Base-by-base conservation (phyloP, 805 yeast genomes). In the Teunomyces atbi region DNA sequence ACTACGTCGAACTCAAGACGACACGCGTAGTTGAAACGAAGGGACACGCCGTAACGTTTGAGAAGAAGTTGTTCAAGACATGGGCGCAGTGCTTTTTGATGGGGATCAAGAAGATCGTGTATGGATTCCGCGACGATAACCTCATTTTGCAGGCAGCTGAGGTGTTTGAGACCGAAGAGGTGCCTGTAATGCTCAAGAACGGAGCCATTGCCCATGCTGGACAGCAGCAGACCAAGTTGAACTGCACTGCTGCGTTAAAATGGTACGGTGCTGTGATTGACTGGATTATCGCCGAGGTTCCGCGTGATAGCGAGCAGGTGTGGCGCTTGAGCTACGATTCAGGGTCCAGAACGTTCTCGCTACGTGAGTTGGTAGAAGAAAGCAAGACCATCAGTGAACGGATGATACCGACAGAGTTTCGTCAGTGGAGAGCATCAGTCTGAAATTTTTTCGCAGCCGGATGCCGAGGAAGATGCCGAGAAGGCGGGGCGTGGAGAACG, bases 21-120 rank as follows among this genome's bases (percentile, higher is more conserved):
- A 68, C 85, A 2, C 70, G 77, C 37, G 69, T 75, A 5, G 73
- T 92, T 0, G 72, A 69, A 18, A 71, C 78, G 15, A 79, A 82
- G 4, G 72, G 76, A 12, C 84, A 84, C 32, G 81, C 85, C 12
- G 73, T 73, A 32, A 74, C 61, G 15, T 89, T 92, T 60, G 97
- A 92, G 60, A 76, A 74, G 45, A 90, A 89, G 65, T 68, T 94
- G 38, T 80, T 85, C 61, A 78, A 73, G 50, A 77, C 95, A 0
- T 94, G 99, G 99, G 89, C 96, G 2, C 98, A 90, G 68, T 86
- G 96, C 51, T 94, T 90, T 63, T 70, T 94, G 18, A 73, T 89
- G 38, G 99, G 99, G 3, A 78, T 94, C 16, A 83, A 86, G n/a
- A 78, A 79, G 48, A 76, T 92, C 4, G 77, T 87, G 3, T 88